Conservation (phyloP, 2,329 filamentous ascomycete genomes). For the Beauveria varroae region DNA sequence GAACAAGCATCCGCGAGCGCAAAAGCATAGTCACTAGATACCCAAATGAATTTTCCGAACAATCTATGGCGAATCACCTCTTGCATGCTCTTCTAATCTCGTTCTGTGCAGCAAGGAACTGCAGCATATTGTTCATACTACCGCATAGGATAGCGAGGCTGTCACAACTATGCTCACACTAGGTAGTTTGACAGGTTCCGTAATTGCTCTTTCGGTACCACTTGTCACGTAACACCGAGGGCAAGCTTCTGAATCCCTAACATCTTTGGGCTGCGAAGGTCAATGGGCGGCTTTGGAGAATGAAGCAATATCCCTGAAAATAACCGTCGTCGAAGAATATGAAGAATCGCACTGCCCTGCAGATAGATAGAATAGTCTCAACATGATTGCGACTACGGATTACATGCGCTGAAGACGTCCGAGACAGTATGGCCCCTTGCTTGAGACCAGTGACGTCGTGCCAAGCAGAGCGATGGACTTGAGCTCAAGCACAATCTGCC, state of each 20-base stretch:
- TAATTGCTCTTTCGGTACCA: background rate
- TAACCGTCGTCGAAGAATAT: background rate
- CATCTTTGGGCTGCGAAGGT: too few species aligned
- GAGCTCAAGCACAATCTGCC: too few species aligned
- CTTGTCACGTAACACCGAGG: background rate
- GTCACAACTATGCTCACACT: too few species aligned
- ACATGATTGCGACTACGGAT: too few species aligned
- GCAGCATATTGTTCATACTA: constrained; percentile 58
- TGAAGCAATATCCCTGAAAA: background rate
- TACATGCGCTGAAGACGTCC: too few species aligned
- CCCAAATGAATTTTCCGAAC: too few species aligned
- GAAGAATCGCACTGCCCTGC: background rate
- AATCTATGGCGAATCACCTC: too few species aligned
- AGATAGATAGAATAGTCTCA: background rate
- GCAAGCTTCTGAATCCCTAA: background rate
- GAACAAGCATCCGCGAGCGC: background rate
- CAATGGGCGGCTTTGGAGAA: background rate
- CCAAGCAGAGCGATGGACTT: too few species aligned
- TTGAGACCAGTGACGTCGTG: too few species aligned
- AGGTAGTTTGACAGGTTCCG: background rate
- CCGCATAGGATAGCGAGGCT: constrained; percentile 30
- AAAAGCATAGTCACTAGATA: background rate
- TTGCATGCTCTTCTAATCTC: constrained; percentile 33
- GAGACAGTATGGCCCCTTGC: too few species aligned
- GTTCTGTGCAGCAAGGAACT: constrained; percentile 49